Percentiles rank a stretch among this genome's conserved stretches.
Evolutionary conservation across 2,329 filamentous ascomycete species (phyloP).

Genomic region (Aspergillus vadensis): DNA sequence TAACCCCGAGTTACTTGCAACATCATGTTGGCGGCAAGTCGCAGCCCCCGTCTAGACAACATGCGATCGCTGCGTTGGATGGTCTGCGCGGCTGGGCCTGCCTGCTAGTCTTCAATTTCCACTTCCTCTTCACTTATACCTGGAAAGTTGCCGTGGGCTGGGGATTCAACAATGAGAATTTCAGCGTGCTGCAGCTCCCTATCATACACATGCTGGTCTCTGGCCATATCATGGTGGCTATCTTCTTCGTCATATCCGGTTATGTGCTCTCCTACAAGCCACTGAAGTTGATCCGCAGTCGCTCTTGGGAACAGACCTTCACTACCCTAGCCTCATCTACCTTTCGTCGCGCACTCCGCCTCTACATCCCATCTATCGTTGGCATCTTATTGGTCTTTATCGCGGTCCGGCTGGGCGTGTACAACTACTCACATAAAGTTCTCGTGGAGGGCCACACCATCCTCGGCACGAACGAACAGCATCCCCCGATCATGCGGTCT

Average conservation of each 20-base stretch:
- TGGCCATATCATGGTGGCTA: conserved; percentile 51
- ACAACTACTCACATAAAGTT: conserved; percentile 41
- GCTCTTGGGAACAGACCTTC: conserved; percentile 43
- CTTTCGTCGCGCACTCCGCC: conserved; percentile 46
- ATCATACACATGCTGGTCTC: conserved; percentile 47
- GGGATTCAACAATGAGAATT: conserved; percentile 45
- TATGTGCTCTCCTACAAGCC: conserved; percentile 51
- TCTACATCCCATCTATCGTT: conserved; percentile 46
- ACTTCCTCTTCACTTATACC: conserved; percentile 49
- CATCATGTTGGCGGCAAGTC: conserved; percentile 35
- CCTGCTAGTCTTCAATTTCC: conserved; percentile 50
- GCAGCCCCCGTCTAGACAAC: conserved; percentile 31
- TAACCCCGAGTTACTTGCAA: conserved; percentile 42
- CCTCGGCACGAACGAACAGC: conserved; percentile 45
- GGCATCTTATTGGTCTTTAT: conserved; percentile 45
- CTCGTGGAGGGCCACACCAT: conserved; percentile 42
- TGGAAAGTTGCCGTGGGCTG: conserved; percentile 44
- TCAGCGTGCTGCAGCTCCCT: conserved; percentile 44
- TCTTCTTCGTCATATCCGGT: conserved; percentile 53
- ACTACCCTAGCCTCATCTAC: conserved; percentile 45
- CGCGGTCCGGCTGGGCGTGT: conserved; percentile 46
- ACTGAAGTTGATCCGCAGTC: conserved; percentile 41
- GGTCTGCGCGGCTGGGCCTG: conserved; percentile 48
- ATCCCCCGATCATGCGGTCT: conserved; percentile 41
- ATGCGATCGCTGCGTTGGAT: conserved; percentile 45